These are phyloP conservation scores for Eremochloa ophiuroides DNA, from an alignment of 176 grass and related monocot species.

Conservation along the genomic window DNA sequence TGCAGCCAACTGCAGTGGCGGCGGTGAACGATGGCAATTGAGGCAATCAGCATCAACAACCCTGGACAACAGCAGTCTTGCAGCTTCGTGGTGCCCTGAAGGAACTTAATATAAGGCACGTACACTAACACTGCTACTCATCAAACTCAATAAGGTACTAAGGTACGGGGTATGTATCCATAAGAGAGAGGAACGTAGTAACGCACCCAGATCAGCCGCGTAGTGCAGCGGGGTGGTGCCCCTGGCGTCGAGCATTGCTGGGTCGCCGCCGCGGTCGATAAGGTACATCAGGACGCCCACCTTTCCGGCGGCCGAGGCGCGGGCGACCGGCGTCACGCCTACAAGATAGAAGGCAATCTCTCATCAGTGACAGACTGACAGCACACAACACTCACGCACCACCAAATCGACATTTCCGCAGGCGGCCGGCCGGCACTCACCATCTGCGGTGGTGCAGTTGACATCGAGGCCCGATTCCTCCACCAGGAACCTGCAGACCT, in stretches of 20 bases:
- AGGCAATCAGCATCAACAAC: constrained; percentile 24
- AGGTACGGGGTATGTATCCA: no score
- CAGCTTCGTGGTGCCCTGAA: constrained; percentile 16
- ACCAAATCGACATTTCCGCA: no score
- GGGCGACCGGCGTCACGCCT: constrained; percentile 1
- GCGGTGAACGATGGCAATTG: background rate
- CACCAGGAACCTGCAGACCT: constrained; percentile 38
- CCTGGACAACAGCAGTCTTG: constrained; percentile 36
- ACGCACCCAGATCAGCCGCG: background rate
- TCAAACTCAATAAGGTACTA: no score
- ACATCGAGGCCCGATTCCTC: no score
- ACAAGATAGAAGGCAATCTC: background rate
- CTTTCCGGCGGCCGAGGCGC: background rate
- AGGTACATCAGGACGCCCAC: constrained; percentile 16
- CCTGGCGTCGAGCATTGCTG: background rate
- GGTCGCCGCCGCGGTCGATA: constrained; percentile 32
- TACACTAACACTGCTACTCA: no score
- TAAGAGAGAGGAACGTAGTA: no score
- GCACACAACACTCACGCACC: no score
- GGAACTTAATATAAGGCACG: background rate
- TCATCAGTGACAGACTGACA: no score
- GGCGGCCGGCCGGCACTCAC: constrained; percentile 1
- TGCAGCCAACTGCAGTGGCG: constrained; percentile 35
- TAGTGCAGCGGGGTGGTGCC: constrained; percentile 27
- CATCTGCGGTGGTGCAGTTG: background rate